A percentile compares a stretch with the other conserved stretches of the same genome.
Conservation (phyloP, 176 grass and related monocot genomes). For the Eleusine coracana region DNA sequence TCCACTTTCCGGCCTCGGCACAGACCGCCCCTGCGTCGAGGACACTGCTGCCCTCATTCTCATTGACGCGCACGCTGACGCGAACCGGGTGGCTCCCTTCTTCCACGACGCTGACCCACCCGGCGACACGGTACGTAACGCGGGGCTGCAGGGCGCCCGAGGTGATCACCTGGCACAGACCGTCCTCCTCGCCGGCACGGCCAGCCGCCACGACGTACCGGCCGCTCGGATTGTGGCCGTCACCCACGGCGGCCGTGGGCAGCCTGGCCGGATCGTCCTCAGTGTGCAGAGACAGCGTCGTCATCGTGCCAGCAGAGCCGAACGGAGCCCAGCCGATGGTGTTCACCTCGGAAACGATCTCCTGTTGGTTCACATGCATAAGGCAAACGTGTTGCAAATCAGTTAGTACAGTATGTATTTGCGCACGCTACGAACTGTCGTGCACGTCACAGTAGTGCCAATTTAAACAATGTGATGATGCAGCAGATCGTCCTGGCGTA, state of each 20-base stretch:
- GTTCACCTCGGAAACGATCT: no score
- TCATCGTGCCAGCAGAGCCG: slow-evolving; percentile 22
- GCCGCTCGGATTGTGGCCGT: neutral
- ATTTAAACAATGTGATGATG: no score
- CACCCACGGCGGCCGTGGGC: neutral
- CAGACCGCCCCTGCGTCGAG: neutral
- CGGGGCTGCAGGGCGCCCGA: neutral
- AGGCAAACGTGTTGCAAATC: neutral
- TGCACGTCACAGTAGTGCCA: neutral
- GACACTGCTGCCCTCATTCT: neutral
- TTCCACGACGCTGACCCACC: neutral
- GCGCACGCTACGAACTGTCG: neutral
- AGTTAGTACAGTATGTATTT: neutral
- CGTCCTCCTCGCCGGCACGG: neutral
- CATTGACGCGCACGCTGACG: neutral
- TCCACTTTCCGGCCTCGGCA: neutral
- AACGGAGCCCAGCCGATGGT: slow-evolving; percentile 41
- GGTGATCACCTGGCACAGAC: neutral
- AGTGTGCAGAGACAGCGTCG: slow-evolving; percentile 23
- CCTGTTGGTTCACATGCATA: no score
- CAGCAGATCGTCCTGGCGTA: no score
- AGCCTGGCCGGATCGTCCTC: neutral
- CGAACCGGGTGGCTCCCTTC: neutral
- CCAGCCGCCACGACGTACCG: neutral
- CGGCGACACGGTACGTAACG: neutral